Conservation (phyloP, 2,329 filamentous ascomycete species). For the Xylariaceae sp. region DNA sequence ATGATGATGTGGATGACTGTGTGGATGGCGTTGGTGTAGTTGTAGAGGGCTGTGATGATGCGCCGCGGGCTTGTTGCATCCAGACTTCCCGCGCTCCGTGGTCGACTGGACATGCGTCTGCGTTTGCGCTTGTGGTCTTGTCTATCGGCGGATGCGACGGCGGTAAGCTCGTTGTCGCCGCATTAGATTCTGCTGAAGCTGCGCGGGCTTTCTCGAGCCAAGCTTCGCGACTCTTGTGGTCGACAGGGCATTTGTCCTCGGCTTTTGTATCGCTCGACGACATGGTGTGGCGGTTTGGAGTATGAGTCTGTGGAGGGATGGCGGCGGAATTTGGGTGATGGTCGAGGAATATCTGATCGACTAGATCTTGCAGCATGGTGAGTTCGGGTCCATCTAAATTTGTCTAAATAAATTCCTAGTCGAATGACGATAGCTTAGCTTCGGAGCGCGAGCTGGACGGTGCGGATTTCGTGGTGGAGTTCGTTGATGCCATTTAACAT, state of each 20-base stretch:
- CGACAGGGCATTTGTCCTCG: slow-evolving; percentile 71
- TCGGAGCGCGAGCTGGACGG: too few species aligned
- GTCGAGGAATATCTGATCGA: slow-evolving; percentile 14
- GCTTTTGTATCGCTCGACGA: slow-evolving; percentile 15
- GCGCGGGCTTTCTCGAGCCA: slow-evolving; percentile 73
- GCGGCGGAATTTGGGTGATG: slow-evolving; percentile 1
- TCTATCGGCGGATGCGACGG: slow-evolving; percentile 26
- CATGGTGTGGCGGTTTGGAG: slow-evolving; percentile 11
- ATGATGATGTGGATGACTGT: slow-evolving; percentile 39
- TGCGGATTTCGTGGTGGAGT: too few species aligned
- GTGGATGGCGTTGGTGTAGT: slow-evolving; percentile 29
- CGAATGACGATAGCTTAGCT: too few species aligned
- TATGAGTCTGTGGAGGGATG: neutral
- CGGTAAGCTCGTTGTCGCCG: slow-evolving; percentile 26
- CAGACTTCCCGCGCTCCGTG: slow-evolving; percentile 66
- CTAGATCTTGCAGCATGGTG: slow-evolving; percentile 16
- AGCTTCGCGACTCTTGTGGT: slow-evolving; percentile 81
- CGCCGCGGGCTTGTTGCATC: slow-evolving; percentile 42
- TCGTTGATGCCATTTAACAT: too few species aligned
- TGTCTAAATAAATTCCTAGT: too few species aligned
- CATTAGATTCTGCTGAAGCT: slow-evolving; percentile 37
- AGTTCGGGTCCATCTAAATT: neutral
- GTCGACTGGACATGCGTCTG: slow-evolving; percentile 63
- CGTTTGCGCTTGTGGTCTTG: slow-evolving; percentile 13
- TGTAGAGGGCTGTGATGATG: slow-evolving; percentile 12